Evolutionary conservation across 495 filamentous ascomycete species (phyloP), one percentile per base, ranked within the genome.

Genomic region (Annulohypoxylon bovei): DNA sequence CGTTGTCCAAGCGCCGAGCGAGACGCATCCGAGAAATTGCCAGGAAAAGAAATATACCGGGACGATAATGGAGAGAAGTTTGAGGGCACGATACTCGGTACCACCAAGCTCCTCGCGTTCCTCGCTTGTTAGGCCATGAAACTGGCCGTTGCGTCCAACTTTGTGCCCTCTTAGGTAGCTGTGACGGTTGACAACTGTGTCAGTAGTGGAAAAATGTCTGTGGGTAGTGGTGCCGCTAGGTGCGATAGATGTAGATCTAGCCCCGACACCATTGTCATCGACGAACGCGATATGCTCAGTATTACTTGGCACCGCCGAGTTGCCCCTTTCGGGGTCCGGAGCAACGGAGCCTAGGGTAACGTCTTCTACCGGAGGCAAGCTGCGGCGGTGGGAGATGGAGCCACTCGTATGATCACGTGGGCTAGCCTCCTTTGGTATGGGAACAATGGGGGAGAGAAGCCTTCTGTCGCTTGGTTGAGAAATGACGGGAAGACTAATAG

Each of bases 21-120:
- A 90, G 14, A 96, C 76, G 65, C 86, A 85, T 0, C 92, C 93
- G 12, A 94, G 75, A 12, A 92, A 42, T 68, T 95, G 89, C 82
- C 91, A 93, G 11, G 88, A 66, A 16, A 92, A 64, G 62, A 90
- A 92, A 78, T 97, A 97, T 7, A 88, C 65, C 4, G 90, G 89
- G 8, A 97, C 92, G 18, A 94, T 76, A 54, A 89, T 81, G 0
- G 88, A 82, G 23, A 97, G 82, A 6, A 94, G 81, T n/a, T 83
- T 87, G 12, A 95, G 83, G 9, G 93, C 92, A 60, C 87, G 86
- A 72, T 95, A 95, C 78, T 97, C 93, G 49, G 88, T 89, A 1
- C 93, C 93, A 23, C 92, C 92, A 4, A 97, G 85, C 60, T 85
- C 80, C 60, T 92, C 89, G 9, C 92, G 86, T 73, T 97, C 91